A percentile compares a stretch with the other conserved stretches of the same genome.
phyloP scores from a whole-genome alignment of 1,284 basidiomycete genomes.

The Abortiporus biennis region DNA sequence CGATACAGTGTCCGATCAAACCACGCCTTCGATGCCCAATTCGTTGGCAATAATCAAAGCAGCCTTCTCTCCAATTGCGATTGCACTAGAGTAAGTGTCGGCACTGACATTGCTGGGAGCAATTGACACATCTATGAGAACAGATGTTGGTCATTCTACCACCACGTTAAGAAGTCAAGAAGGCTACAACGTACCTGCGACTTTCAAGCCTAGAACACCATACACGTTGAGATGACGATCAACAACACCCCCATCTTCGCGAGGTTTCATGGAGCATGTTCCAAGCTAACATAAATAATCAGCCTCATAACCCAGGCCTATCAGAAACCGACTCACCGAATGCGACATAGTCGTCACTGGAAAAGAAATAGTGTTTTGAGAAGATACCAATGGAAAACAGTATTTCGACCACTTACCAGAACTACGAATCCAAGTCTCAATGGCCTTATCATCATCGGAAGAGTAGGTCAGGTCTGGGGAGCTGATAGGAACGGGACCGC shows the following conservation, averaged over 20 bases:
- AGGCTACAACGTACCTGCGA: slow-evolving; percentile 33
- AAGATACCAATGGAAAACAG: slow-evolving; percentile 9
- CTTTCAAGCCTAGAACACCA: slow-evolving; percentile 51
- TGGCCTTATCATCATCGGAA: slow-evolving; percentile 44
- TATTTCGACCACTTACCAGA: slow-evolving; percentile 18
- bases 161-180: not conserved
- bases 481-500: slow-evolving; percentile 32
- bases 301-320: not conserved
- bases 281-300: slow-evolving; percentile 35
- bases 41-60: slow-evolving; percentile 53
- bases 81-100: slow-evolving; percentile 61
- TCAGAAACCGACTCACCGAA: slow-evolving; percentile 39
- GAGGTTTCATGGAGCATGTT: slow-evolving; percentile 64
- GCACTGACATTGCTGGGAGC: slow-evolving; percentile 40
- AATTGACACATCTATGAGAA: slow-evolving; percentile 40
- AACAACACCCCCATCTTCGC: slow-evolving; percentile 52
- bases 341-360: slow-evolving; percentile 49
- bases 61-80: slow-evolving; percentile 63
- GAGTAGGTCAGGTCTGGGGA: slow-evolving; percentile 47
- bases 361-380: not conserved
- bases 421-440: slow-evolving; percentile 36
- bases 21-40: slow-evolving; percentile 32
- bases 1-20: no score
- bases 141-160: no score
- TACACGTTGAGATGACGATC: slow-evolving; percentile 58